Conservation (phyloP, 2,329 filamentous ascomycete genomes). For the Mycosphaerella sp. region DNA sequence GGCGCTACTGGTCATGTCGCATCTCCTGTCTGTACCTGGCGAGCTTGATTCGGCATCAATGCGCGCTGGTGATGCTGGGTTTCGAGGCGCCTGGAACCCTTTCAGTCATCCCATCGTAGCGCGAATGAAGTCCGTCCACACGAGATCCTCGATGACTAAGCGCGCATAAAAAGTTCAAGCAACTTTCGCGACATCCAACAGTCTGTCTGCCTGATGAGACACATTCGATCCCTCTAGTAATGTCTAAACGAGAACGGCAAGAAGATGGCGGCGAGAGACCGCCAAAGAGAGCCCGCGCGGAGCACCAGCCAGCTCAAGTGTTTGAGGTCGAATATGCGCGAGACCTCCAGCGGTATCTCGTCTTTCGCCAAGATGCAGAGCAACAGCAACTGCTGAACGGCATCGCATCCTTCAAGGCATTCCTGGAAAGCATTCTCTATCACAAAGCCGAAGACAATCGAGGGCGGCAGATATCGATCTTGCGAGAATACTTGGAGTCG, state of each 20-base stretch:
- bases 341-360: constrained; percentile 62
- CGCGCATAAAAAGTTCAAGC: too few relatives aligned
- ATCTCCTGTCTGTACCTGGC: too few relatives aligned
- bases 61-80: too few relatives aligned
- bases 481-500: constrained; percentile 63
- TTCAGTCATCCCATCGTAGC: too few relatives aligned
- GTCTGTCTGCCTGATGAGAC: too few relatives aligned
- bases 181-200: too few relatives aligned
- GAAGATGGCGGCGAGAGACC: constrained; percentile 25
- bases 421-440: constrained; percentile 60
- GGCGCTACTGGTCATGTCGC: too few relatives aligned
- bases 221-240: constrained; percentile 1
- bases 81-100: too few relatives aligned
- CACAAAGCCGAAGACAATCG: constrained; percentile 47
- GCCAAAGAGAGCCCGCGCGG: constrained; percentile 29
- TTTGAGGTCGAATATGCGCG: constrained; percentile 58
- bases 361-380: constrained; percentile 62
- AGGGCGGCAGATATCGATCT: constrained; percentile 50
- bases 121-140: too few relatives aligned
- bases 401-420: constrained; percentile 62
- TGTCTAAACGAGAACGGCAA: constrained; percentile 29
- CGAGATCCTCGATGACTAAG: too few relatives aligned
- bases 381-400: constrained; percentile 58
- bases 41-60: too few relatives aligned
- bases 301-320: constrained; percentile 44